Evolutionary conservation across 1,284 basidiomycete genomes (phyloP).

Genomic region (Erythrobasidium hasegawianum): DNA sequence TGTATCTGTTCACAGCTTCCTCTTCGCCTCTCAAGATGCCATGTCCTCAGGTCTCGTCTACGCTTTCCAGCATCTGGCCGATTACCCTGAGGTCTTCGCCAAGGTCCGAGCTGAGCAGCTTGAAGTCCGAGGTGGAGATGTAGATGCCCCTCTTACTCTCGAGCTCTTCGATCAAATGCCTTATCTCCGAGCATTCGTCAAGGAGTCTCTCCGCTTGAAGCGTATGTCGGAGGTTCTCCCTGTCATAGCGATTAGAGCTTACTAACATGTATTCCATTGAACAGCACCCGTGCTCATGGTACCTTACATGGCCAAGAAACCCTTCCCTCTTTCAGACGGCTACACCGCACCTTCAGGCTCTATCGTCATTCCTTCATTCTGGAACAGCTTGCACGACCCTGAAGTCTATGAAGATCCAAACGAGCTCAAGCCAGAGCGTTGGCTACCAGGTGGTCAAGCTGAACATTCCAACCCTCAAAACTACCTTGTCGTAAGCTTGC

Average conservation of each 20-base stretch:
- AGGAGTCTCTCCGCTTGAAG: conserved; percentile 72
- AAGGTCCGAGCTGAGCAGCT: conserved; percentile 92
- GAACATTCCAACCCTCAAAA: conserved; percentile 77
- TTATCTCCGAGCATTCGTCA: conserved; percentile 85
- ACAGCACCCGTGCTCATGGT: conserved; percentile 59
- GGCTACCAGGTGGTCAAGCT: conserved; percentile 75
- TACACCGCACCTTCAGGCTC: conserved; percentile 88
- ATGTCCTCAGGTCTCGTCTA: conserved; percentile 81
- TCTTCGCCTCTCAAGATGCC: conserved; percentile 96
- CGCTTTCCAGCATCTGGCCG: conserved; percentile 91
- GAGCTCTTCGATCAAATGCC: conserved; percentile 90
- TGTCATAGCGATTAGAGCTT: no score
- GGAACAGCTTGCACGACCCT: conserved; percentile 77
- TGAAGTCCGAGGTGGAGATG: conserved; percentile 71
- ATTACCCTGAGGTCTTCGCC: conserved; percentile 80
- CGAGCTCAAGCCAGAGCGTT: conserved; percentile 79
- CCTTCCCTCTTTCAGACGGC: conserved; percentile 83
- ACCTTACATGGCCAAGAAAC: conserved; percentile 82
- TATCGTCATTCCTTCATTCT: conserved; percentile 98
- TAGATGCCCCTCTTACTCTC: conserved; percentile 74
- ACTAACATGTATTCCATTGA: no score
- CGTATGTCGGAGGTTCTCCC: conserved; percentile 28
- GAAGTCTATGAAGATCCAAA: conserved; percentile 84
- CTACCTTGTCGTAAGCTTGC: conserved; percentile 82
- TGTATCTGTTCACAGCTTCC: conserved; percentile 62